Evolutionary conservation across 2,329 filamentous ascomycete species (phyloP), one percentile per base, ranked within the genome.

Genomic region (Claviceps humidiphila): DNA sequence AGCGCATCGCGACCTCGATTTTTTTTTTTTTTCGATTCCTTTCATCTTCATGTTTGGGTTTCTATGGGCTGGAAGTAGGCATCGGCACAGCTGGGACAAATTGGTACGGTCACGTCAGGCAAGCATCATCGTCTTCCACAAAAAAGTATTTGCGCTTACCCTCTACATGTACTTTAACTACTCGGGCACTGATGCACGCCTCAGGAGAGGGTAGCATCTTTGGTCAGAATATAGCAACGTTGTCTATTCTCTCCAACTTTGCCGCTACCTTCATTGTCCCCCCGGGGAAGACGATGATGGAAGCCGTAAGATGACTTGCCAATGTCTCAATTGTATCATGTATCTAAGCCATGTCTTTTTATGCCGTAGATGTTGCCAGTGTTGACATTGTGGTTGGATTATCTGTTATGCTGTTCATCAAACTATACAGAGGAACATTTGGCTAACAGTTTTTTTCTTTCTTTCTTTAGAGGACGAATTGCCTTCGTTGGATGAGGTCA

Each of bases 81-180:
- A 47, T 13, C 39, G 44, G 47, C 47, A 43, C 49, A 51, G 47
- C 16, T 49, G 50, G 54, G 53, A 53, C 41, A 30, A 52, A 51
- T 54, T 49, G 52, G 51, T 49, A 56, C 52, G 53, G 51, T 55
- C 68, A 74, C 69, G 70, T 73, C 75, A 79, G 77, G 77, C 78
- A 80, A 77, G 78, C 78, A 81, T 81, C 79, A 80, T 82, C 80
- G 78, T 82, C 80, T 81, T 83, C 78, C 74, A 76, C 72, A 69
- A 70, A 66, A 42, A 51, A 54, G 46, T 49, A 46, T 46, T 34
- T 52, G 43, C 53, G 44, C 51, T 49, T 37, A 39, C 49, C 37
- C 43, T 62, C 63, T 69, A 69, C 71, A 80, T 84, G 81, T 84
- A 84, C 74, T 79, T 82, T 83, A 83, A 82, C 68, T 66, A 59